Evolutionary conservation across 805 yeast genomes (phyloP).

Genomic region (Yueomyces sinensis): DNA sequence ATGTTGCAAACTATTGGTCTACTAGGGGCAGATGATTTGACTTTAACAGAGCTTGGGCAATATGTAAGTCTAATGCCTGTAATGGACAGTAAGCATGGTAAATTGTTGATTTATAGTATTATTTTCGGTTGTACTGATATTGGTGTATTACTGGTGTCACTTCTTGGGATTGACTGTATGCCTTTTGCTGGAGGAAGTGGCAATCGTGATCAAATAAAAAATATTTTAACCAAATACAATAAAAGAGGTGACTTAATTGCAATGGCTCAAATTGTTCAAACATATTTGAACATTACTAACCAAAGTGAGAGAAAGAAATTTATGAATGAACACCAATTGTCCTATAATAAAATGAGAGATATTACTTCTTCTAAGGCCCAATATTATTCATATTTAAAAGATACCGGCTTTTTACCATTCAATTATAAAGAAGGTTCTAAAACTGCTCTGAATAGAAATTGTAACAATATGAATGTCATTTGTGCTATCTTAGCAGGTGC

Average conservation of each 20-base stretch:
- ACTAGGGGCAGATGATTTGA: constrained; percentile 29
- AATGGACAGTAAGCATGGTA: constrained; percentile 72
- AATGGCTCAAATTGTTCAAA: constrained; percentile 42
- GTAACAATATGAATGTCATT: constrained; percentile 36
- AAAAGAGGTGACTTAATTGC: constrained; percentile 65
- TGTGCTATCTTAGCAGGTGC: constrained; percentile 68
- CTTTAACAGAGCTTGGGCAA: constrained; percentile 63
- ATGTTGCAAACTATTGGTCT: constrained; percentile 64
- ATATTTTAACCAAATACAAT: constrained; percentile 20
- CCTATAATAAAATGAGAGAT: constrained; percentile 54
- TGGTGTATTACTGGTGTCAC: constrained; percentile 70
- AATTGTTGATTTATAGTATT: constrained; percentile 64
- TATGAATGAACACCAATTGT: constrained; percentile 47
- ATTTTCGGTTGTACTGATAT: constrained; percentile 71
- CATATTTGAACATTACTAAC: constrained; percentile 28
- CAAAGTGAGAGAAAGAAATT: constrained; percentile 24
- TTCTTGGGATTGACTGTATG: constrained; percentile 49
- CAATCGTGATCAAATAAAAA: constrained; percentile 49
- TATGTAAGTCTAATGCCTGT: constrained; percentile 75
- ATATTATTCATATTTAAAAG: constrained; percentile 55
- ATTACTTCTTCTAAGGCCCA: constrained; percentile 61
- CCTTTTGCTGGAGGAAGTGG: constrained; percentile 60
- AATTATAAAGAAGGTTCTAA: constrained; percentile 26
- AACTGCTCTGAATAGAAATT: constrained; percentile 36
- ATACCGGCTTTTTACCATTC: constrained; percentile 62